Evolutionary conservation across 2,329 filamentous ascomycete genomes (phyloP), one percentile per base, ranked within the genome.

Genomic region (Trichophaea hybrida): DNA sequence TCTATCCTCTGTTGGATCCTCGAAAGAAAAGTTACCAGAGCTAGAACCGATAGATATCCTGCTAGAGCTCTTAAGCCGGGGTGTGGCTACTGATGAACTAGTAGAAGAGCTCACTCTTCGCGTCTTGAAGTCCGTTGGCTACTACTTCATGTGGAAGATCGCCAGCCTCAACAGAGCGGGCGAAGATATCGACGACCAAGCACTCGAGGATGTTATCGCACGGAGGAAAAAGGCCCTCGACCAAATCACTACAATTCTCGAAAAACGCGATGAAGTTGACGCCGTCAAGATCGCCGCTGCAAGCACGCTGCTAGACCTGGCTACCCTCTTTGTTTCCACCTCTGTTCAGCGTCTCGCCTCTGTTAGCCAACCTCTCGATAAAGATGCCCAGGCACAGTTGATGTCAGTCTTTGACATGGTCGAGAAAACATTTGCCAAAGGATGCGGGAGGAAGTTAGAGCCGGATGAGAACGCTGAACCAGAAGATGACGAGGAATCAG

Each of bases 61-160:
- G 49, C 77, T 86, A 51, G 78, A 82, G 35, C 80, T 94, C 31
- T 78, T 90, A 10, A 78, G 83, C 65, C 85, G 90, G 51, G 91
- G 88, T 54, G 78, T 84, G 48, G 84, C 85, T 12, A 77, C 84
- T 32, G 85, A 89, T 64, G 82, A 82, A 48, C 75, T 87, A 10
- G 91, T 97, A 71, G 86, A 93, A 66, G 83, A 87, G 64, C 76
- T 93, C 48, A 83, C 88, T 5, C 77, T 81, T 1, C 85, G 84
- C 67, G 84, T 88, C 34, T 85, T 94, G 68, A 85, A 86, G 65
- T 78, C 83, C 1, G 78, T 85, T 55, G 78, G 89, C 51, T 88
- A 94, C 73, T 97, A 96, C 74, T 94, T 96, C 70, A 88, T 94
- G 82, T 98, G 93, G 93, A 91, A 93, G 70, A 79, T 85, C 24